A percentile compares a stretch with the other conserved stretches of the same genome.
These are phyloP conservation scores for Elsinoe ampelina DNA, from an alignment of 2,329 filamentous ascomycete genomes.

Conservation along the genomic window DNA sequence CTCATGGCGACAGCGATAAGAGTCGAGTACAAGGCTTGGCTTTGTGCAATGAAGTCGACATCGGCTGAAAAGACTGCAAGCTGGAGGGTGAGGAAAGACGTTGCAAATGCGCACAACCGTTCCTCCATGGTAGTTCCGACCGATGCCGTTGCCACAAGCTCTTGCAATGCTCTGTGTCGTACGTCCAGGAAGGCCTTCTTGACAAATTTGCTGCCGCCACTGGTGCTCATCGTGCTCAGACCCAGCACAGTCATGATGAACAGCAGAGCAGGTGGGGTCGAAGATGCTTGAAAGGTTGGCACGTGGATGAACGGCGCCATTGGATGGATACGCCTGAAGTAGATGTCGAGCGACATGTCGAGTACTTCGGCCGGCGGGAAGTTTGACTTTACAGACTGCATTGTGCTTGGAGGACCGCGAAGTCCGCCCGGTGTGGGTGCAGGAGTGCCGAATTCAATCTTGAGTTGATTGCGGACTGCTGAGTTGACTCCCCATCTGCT, in stretches of 20 bases:
- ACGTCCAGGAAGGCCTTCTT: constrained; percentile 35
- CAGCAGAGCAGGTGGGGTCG: constrained; percentile 37
- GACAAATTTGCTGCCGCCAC: constrained; percentile 43
- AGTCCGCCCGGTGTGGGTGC: constrained; percentile 23
- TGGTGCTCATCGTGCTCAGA: constrained; percentile 43
- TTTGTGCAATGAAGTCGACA: constrained; percentile 37
- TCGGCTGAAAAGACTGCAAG: constrained; percentile 41
- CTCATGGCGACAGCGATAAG: constrained; percentile 38
- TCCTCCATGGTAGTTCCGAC: constrained; percentile 32
- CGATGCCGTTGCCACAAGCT: constrained; percentile 35
- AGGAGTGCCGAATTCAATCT: constrained; percentile 24
- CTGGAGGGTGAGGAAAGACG: constrained; percentile 40
- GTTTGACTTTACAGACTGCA: constrained; percentile 15
- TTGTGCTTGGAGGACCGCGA: constrained; percentile 9
- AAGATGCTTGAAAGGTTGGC: constrained; percentile 44
- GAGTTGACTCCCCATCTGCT: constrained; percentile 31
- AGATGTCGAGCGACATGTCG: constrained; percentile 46
- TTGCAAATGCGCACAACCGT: constrained; percentile 40
- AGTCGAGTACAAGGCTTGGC: constrained; percentile 43
- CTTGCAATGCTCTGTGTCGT: constrained; percentile 28
- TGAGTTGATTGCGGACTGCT: constrained; percentile 33
- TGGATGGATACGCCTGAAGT: constrained; percentile 45
- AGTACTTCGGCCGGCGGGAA: constrained; percentile 44
- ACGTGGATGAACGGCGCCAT: constrained; percentile 46
- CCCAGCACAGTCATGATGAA: constrained; percentile 47